Conservation (phyloP, 1,284 basidiomycete species). For the Cryptococcus sp. region DNA sequence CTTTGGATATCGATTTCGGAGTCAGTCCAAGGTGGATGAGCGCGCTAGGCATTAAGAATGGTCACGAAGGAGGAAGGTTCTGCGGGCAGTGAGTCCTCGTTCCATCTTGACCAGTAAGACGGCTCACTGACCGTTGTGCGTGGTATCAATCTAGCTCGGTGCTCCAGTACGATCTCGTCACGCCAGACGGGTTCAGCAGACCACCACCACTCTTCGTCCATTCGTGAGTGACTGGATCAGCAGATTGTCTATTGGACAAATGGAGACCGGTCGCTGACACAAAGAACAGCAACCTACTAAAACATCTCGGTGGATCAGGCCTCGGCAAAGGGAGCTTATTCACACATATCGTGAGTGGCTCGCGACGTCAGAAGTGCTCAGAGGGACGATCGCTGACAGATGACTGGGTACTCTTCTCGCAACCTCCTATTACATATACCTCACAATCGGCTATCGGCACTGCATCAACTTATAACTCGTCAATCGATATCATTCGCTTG, state of each 20-base stretch:
- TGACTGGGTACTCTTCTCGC: background rate
- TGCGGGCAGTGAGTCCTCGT: conserved; percentile 54
- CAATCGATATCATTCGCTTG: background rate
- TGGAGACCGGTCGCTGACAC: background rate
- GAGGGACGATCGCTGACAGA: background rate
- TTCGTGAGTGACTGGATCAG: conserved; percentile 21
- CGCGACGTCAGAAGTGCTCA: no score
- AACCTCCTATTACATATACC: background rate
- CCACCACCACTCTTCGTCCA: conserved; percentile 47
- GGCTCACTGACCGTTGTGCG: background rate
- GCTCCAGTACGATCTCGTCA: conserved; percentile 48
- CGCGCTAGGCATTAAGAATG: conserved; percentile 45
- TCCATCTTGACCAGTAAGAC: background rate
- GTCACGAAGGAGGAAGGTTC: conserved; percentile 41
- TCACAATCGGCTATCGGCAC: background rate
- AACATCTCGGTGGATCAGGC: conserved; percentile 45
- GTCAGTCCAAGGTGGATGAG: conserved; percentile 53
- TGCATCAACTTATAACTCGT: background rate
- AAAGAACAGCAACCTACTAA: conserved; percentile 54
- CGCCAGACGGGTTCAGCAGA: conserved; percentile 18
- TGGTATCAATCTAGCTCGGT: conserved; percentile 24
- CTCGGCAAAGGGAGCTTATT: conserved; percentile 37
- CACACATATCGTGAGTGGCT: conserved; percentile 40
- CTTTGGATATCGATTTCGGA: conserved; percentile 50
- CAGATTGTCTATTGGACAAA: background rate